A percentile compares a stretch with the other conserved stretches of the same genome.
Evolutionary conservation across 495 filamentous ascomycete genomes (phyloP).

Genomic region (Neurospora sp.): DNA sequence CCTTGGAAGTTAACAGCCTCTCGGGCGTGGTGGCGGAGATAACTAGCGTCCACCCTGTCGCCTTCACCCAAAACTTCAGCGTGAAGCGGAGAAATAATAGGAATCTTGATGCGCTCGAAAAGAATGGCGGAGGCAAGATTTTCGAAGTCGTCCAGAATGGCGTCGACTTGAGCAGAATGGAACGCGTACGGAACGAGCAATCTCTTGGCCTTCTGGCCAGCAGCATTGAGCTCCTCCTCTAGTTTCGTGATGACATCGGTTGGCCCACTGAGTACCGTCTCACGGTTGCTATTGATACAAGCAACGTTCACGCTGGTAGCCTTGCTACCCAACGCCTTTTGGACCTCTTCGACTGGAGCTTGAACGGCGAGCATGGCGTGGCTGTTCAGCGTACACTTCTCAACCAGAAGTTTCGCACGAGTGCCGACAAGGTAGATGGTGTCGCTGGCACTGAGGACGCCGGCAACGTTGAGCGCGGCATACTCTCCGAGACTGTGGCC

Average conservation of each 20-base stretch:
- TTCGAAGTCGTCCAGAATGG: constrained; percentile 60
- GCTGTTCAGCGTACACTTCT: constrained; percentile 59
- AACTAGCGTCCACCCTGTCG: constrained; percentile 46
- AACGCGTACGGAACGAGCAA: constrained; percentile 71
- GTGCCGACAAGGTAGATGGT: constrained; percentile 72
- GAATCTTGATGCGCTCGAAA: constrained; percentile 53
- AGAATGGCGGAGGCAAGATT: constrained; percentile 44
- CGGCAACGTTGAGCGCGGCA: constrained; percentile 72
- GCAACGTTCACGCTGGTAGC: constrained; percentile 33
- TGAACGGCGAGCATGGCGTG: constrained; percentile 59
- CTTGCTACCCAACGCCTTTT: constrained; percentile 28
- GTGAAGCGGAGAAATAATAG: constrained; percentile 61
- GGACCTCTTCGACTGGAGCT: constrained; percentile 31
- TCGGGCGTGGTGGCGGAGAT: constrained; percentile 57
- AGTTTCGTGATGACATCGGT: constrained; percentile 43
- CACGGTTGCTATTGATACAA: constrained; percentile 52
- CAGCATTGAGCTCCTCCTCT: constrained; percentile 45
- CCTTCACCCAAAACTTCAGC: constrained; percentile 46
- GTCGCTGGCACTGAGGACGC: constrained; percentile 68
- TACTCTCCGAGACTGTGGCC: constrained; percentile 87
- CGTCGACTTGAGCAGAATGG: constrained; percentile 73
- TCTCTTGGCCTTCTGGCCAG: constrained; percentile 55
- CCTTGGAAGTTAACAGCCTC: constrained; percentile 66
- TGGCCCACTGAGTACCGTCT: constrained; percentile 53
- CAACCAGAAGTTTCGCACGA: constrained; percentile 64